These are phyloP conservation scores for Trichosporon coremiiforme DNA, from an alignment of 1,284 basidiomycete genomes.

Conservation along the genomic window DNA sequence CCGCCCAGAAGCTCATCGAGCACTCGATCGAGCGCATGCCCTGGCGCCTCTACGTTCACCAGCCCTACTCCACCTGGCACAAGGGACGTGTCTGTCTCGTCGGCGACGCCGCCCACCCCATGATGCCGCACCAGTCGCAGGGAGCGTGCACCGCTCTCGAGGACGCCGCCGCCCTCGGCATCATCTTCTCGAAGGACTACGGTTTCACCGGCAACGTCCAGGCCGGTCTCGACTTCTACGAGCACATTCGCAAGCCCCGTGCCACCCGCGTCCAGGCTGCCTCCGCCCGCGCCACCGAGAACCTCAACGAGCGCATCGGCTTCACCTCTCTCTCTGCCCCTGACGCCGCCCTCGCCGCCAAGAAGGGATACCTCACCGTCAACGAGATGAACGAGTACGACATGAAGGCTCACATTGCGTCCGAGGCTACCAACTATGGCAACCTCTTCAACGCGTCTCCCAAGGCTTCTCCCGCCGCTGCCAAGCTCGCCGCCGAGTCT, in stretches of 20 bases:
- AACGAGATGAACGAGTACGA: slow-evolving; percentile 50
- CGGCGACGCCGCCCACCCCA: slow-evolving; percentile 52
- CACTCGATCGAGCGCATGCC: slow-evolving; percentile 53
- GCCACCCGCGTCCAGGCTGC: slow-evolving; percentile 55
- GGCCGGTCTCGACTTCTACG: slow-evolving; percentile 51
- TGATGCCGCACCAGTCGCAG: slow-evolving; percentile 49
- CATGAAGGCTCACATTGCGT: slow-evolving; percentile 40
- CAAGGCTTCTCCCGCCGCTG: background rate
- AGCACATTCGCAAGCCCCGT: slow-evolving; percentile 54
- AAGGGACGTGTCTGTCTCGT: slow-evolving; percentile 45
- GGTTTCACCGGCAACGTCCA: slow-evolving; percentile 45
- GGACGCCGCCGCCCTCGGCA: slow-evolving; percentile 49
- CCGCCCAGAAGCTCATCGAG: slow-evolving; percentile 48
- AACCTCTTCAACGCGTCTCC: slow-evolving; percentile 22
- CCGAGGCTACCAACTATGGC: slow-evolving; percentile 24
- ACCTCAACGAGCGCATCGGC: slow-evolving; percentile 56
- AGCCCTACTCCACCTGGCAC: slow-evolving; percentile 50
- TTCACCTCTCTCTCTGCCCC: slow-evolving; percentile 52
- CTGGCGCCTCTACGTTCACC: slow-evolving; percentile 55
- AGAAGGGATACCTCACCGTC: slow-evolving; percentile 50
- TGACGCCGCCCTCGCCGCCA: slow-evolving; percentile 41
- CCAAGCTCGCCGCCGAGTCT: background rate
- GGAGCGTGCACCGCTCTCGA: slow-evolving; percentile 51
- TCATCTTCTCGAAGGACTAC: slow-evolving; percentile 44
- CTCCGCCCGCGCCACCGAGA: slow-evolving; percentile 50